Conservation (phyloP, 106 monocot genomes). For the Phalaenopsis equestris region DNA sequence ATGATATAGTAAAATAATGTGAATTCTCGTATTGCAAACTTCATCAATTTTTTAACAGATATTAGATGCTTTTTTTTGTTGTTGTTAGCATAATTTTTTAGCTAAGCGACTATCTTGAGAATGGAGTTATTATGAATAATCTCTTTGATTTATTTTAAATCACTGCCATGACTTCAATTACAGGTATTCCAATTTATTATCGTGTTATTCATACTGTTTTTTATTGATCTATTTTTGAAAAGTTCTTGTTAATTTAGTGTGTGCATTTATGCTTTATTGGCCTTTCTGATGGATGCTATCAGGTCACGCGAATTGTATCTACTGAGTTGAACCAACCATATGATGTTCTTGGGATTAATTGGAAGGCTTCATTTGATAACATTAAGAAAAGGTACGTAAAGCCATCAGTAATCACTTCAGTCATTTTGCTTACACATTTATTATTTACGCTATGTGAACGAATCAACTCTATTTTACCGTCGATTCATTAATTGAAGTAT, state of each 20-base stretch:
- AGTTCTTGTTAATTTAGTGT: not conserved
- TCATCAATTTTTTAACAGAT: no score
- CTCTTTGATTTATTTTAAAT: no score
- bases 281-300: constrained; percentile 5
- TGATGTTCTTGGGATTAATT: constrained; percentile 87
- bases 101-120: not conserved
- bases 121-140: no score
- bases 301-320: constrained; percentile 73
- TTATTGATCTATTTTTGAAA: constrained; percentile 2
- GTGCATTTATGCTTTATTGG: not conserved
- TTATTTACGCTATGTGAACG: not conserved
- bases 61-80: not conserved
- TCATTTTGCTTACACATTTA: not conserved
- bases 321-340: constrained; percentile 73
- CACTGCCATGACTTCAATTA: not conserved
- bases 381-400: constrained; percentile 74
- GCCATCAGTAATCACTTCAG: not conserved
- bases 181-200: not conserved
- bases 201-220: not conserved
- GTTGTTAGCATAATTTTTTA: constrained; percentile 2
- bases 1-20: no score
- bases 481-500: not conserved
- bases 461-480: not conserved
- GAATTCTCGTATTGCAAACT: no score
- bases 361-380: constrained; percentile 83